Percentiles rank a stretch among this genome's conserved stretches.
Conservation (phyloP, 129 eudicot species). For the Calendula officinalis region DNA sequence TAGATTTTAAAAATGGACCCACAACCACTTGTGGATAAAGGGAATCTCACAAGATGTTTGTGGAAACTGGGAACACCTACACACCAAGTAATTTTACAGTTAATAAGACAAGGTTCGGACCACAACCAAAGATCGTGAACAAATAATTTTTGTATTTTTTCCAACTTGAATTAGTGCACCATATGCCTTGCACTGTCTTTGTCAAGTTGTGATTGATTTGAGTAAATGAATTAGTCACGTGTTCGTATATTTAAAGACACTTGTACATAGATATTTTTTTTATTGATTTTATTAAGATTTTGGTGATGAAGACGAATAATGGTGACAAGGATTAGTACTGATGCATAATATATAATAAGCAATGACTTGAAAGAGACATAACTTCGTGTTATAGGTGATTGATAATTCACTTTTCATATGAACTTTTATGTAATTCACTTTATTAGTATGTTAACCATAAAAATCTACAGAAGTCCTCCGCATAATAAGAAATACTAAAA, state of each 20-base stretch:
- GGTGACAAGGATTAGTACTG: background rate
- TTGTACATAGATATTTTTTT: background rate
- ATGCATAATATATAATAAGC: background rate
- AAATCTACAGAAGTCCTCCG: no score
- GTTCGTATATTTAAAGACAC: background rate
- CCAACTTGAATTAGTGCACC: conserved; percentile 11
- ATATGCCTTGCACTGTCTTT: conserved; percentile 9
- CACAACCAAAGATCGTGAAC: conserved; percentile 11
- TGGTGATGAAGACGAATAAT: conserved; percentile 5
- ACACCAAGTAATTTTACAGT: background rate
- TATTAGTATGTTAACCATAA: no score
- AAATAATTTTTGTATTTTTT: conserved; percentile 2
- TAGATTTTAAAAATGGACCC: conserved; percentile 11
- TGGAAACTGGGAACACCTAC: background rate
- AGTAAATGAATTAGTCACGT: background rate
- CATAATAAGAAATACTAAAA: background rate
- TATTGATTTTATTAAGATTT: background rate
- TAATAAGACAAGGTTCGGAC: conserved; percentile 12
- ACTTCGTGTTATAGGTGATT: background rate
- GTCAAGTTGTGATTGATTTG: background rate
- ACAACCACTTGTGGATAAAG: conserved; percentile 2
- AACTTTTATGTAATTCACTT: no score
- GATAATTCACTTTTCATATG: background rate
- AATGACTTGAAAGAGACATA: background rate
- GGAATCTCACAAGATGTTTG: conserved; percentile 6